phyloP scores from a whole-genome alignment of 352 stramenopile genomes.

The Phytophthora hibernalis region DNA sequence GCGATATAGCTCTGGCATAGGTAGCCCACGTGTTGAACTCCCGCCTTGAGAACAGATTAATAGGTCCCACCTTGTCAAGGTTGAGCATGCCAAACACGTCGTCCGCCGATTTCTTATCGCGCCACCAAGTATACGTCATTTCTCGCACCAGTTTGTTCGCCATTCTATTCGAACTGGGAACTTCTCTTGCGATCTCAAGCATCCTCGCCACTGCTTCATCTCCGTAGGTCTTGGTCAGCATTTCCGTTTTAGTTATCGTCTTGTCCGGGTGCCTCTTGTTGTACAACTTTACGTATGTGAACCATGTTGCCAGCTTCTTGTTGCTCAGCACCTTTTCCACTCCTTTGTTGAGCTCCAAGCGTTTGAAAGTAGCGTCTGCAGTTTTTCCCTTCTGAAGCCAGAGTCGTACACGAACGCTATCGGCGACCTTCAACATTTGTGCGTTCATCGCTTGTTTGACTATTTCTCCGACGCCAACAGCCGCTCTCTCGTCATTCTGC shows the following conservation, averaged over 20 bases:
- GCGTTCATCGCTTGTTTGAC: background rate
- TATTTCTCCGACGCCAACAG: background rate
- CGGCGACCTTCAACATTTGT: background rate
- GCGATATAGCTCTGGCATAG: background rate
- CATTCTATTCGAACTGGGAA: no score
- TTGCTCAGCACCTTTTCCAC: background rate
- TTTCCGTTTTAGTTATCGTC: background rate
- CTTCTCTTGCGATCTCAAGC: no score
- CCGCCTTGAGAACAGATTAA: background rate
- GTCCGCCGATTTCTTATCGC: background rate
- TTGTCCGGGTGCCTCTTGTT: slow-evolving; percentile 1
- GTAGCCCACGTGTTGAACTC: background rate
- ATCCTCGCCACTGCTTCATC: no score
- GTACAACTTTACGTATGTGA: background rate
- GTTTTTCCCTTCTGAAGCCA: background rate
- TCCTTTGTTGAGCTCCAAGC: background rate
- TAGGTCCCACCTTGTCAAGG: background rate
- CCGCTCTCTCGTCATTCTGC: background rate
- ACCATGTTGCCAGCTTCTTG: background rate
- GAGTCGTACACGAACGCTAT: no score
- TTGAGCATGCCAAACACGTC: background rate
- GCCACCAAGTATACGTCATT: background rate
- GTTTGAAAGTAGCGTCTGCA: background rate
- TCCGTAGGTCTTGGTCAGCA: background rate
- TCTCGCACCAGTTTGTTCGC: background rate